A percentile compares a stretch with the other conserved stretches of the same genome.
Conservation (phyloP, 2,329 filamentous ascomycete genomes). For the Claviceps digitariae region DNA sequence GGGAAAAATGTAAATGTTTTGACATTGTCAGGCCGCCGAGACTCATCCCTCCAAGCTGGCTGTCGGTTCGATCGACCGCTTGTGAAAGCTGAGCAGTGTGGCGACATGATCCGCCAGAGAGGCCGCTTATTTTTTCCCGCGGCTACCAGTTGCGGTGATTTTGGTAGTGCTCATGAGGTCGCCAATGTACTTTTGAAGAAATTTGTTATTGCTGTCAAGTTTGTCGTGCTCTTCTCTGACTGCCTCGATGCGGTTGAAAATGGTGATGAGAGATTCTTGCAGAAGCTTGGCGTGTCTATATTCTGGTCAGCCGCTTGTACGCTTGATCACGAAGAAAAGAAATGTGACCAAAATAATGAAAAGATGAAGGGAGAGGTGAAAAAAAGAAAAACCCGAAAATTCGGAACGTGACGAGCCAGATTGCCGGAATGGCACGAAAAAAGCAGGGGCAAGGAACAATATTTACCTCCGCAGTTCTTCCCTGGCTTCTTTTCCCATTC, state of each 20-base stretch:
- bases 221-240: slow-evolving; percentile 94
- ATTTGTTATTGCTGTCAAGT: slow-evolving; percentile 92
- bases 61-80: not conserved
- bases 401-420: no score
- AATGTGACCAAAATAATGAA: not conserved
- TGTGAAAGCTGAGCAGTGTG: not conserved
- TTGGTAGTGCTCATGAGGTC: slow-evolving; percentile 83
- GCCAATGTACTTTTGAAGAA: slow-evolving; percentile 94
- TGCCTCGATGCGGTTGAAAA: slow-evolving; percentile 88
- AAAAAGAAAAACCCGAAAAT: not conserved
- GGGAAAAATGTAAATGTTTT: not conserved
- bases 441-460: no score
- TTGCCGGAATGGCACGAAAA: not conserved
- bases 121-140: slow-evolving; percentile 36
- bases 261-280: slow-evolving; percentile 76
- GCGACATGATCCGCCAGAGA: not conserved
- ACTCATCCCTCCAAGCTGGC: not conserved
- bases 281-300: slow-evolving; percentile 72
- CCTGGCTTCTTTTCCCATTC: slow-evolving; percentile 70
- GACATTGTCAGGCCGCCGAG: not conserved
- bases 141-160: slow-evolving; percentile 45
- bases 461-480: slow-evolving; percentile 45
- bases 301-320: not conserved
- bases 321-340: no score
- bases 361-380: no score